Conservation (phyloP, 2,329 filamentous ascomycete species). For the Trichoderma brevicompactum region DNA sequence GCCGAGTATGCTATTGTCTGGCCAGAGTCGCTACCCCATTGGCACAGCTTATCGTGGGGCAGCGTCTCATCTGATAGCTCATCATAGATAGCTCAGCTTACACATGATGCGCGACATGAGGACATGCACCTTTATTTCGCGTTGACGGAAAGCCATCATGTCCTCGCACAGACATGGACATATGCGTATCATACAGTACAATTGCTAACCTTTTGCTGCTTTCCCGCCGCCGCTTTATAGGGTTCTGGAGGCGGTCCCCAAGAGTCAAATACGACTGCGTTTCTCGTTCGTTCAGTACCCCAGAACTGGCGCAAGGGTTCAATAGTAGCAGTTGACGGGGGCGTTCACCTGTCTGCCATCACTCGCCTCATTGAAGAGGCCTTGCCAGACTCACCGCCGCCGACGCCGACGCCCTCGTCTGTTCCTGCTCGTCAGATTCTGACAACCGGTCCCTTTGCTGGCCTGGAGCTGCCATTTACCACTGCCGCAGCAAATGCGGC, state of each 20-base stretch:
- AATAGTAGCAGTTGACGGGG: constrained; percentile 89
- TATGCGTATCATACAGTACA: constrained; percentile 1
- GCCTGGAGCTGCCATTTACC: constrained; percentile 69
- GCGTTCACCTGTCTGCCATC: constrained; percentile 85
- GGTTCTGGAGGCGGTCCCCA: constrained; percentile 87
- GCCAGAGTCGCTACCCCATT: constrained; percentile 13
- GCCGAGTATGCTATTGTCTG: constrained; percentile 18
- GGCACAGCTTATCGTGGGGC: constrained; percentile 23
- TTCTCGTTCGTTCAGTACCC: constrained; percentile 81
- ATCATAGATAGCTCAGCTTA: constrained; percentile 7
- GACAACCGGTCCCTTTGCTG: constrained; percentile 75
- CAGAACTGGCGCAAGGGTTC: constrained; percentile 82
- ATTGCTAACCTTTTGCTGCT: constrained; percentile 36
- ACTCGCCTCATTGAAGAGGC: constrained; percentile 73
- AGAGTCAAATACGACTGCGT: constrained; percentile 87
- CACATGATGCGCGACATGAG: constrained; percentile 4
- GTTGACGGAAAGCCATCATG: background rate
- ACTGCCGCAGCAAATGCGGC: constrained; percentile 77
- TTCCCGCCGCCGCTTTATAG: constrained; percentile 48
- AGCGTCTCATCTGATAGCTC: constrained; percentile 13
- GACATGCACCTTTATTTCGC: background rate
- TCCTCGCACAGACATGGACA: background rate
- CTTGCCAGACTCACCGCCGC: constrained; percentile 43
- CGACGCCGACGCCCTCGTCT: constrained; percentile 29
- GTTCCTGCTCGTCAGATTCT: constrained; percentile 55